Evolutionary conservation across 345 rosid species (phyloP).

Genomic region (Carallia brachiata): DNA sequence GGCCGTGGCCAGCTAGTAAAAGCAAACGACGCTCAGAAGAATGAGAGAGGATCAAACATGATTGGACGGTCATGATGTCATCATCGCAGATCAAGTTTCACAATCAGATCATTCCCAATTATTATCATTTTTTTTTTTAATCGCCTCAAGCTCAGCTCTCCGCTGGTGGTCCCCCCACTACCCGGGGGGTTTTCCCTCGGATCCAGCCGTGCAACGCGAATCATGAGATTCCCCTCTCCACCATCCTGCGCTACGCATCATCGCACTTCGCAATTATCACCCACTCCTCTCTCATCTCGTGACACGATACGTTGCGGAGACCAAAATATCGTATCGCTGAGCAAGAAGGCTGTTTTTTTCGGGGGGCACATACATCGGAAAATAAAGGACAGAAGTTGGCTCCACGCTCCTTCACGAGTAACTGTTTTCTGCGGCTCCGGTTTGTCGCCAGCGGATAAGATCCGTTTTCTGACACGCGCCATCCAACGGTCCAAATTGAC

Average conservation of each 20-base stretch:
- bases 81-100: slow-evolving; percentile 39
- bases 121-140: slow-evolving; percentile 8
- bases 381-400: slow-evolving; percentile 5
- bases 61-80: slow-evolving; percentile 75
- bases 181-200: slow-evolving; percentile 24
- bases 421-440: slow-evolving; percentile 57
- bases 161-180: slow-evolving; percentile 43
- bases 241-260: slow-evolving; percentile 37
- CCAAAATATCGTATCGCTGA: background rate
- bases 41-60: slow-evolving; percentile 37
- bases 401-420: slow-evolving; percentile 21
- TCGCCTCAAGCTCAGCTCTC: background rate
- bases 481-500: slow-evolving; percentile 36
- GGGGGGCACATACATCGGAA: too few relatives aligned
- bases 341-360: background rate
- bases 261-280: slow-evolving; percentile 30
- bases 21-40: background rate
- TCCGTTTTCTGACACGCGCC: slow-evolving; percentile 28
- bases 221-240: slow-evolving; percentile 61
- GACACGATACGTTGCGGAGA: background rate
- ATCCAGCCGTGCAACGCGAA: slow-evolving; percentile 73
- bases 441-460: slow-evolving; percentile 52
- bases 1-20: too few relatives aligned
- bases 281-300: background rate
- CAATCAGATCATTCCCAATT: slow-evolving; percentile 61